Evolutionary conservation across 257 asterid genomes (phyloP).

Genomic region (Ehretia macrophylla): DNA sequence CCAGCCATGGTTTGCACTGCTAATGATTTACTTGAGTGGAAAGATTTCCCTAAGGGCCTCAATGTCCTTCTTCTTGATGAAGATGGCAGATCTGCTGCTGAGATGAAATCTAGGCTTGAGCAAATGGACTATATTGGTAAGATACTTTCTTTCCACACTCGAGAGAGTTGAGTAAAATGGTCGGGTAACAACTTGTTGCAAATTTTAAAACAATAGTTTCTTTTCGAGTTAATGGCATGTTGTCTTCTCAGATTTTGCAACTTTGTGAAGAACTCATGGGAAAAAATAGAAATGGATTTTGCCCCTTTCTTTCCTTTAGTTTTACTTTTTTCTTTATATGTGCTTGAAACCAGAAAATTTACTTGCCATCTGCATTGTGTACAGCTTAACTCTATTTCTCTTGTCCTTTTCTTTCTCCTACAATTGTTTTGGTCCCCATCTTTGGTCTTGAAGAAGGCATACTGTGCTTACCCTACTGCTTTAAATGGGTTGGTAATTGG

Average conservation of each 20-base stretch:
- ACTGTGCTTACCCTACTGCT: too few relatives aligned
- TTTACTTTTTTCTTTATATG: background rate
- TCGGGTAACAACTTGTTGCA: too few relatives aligned
- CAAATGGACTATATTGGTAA: conserved; percentile 43
- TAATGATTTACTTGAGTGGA: conserved; percentile 41
- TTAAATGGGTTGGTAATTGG: too few relatives aligned
- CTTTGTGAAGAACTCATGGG: too few relatives aligned
- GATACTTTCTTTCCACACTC: background rate
- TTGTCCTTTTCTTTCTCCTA: too few relatives aligned
- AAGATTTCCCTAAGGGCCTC: conserved; percentile 53
- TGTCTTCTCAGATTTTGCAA: too few relatives aligned
- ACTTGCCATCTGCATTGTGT: too few relatives aligned
- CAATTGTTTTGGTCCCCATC: too few relatives aligned
- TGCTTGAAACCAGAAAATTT: background rate
- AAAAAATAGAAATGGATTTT: too few relatives aligned
- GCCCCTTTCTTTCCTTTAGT: background rate
- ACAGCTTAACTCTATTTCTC: too few relatives aligned
- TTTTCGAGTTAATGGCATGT: too few relatives aligned
- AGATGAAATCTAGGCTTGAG: conserved; percentile 39
- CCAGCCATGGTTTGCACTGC: conserved; percentile 47
- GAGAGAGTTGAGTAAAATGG: background rate
- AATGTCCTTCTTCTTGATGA: conserved; percentile 42
- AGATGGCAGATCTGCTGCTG: conserved; percentile 24
- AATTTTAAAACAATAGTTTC: conserved; percentile 6
- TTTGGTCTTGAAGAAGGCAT: too few relatives aligned